A percentile compares a stretch with the other conserved stretches of the same genome.
These are phyloP conservation scores for Hymenoscyphus scutula DNA, from an alignment of 2,329 filamentous ascomycete genomes.

Conservation along the genomic window DNA sequence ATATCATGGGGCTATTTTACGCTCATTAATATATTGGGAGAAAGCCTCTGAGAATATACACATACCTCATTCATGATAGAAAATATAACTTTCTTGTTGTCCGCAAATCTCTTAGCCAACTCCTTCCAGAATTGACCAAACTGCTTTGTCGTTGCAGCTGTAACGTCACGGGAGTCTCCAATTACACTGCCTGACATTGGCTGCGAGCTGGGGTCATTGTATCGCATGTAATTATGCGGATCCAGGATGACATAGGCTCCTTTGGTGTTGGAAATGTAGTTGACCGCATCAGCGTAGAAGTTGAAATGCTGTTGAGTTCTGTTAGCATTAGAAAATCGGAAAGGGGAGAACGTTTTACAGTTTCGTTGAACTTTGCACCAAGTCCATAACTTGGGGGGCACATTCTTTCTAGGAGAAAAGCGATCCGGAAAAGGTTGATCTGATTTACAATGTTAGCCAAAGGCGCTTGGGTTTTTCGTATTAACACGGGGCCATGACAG, in stretches of 20 bases:
- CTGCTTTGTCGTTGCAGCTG: conserved; percentile 46
- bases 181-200: conserved; percentile 49
- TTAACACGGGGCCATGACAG: too few relatives aligned
- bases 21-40: neutral
- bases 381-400: conserved; percentile 46
- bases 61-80: conserved; percentile 62
- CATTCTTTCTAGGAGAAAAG: conserved; percentile 52
- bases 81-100: conserved; percentile 54
- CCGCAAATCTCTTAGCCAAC: conserved; percentile 46
- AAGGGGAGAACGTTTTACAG: conserved; percentile 26
- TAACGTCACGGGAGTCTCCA: conserved; percentile 44
- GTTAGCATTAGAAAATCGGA: conserved; percentile 1
- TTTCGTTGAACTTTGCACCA: conserved; percentile 50
- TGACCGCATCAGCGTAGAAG: conserved; percentile 45
- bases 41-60: neutral
- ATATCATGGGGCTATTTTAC: conserved; percentile 47
- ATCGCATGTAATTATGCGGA: conserved; percentile 54
- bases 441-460: conserved; percentile 15
- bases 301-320: conserved; percentile 39
- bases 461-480: neutral
- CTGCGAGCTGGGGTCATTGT: conserved; percentile 50
- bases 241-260: conserved; percentile 48
- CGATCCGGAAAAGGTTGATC: conserved; percentile 48
- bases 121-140: conserved; percentile 49
- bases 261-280: conserved; percentile 50